Evolutionary conservation across 2,329 filamentous ascomycete species (phyloP), one percentile per base, ranked within the genome.

Genomic region (Celoporthe dispersa): DNA sequence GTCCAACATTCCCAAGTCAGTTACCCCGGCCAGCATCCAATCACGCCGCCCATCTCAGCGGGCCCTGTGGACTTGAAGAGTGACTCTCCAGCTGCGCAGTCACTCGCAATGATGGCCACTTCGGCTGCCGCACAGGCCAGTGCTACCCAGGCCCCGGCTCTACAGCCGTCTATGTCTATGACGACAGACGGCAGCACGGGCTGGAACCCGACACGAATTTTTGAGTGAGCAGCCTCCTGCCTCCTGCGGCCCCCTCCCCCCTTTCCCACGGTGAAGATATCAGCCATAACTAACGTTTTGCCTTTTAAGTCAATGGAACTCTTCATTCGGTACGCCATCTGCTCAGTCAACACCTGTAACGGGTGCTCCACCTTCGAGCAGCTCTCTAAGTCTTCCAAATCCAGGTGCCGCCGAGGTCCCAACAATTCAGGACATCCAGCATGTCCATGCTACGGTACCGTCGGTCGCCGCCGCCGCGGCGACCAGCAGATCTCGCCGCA

Each of bases 141-240:
- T 35, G 84, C 84, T 75, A 83, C 86, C 35, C 86, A 88, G 77
- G 83, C 81, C 69, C 82, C 84, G 70, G 83, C 84, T 31, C 83
- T 89, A 72, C 77, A 83, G 53, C 83, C 87, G 70, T 83, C 85
- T 60, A 84, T 93, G 78, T 81, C 86, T 61, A 80, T 92, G 77
- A 83, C 88, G 74, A 41, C 67, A n/a, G 70, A 71, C 14, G 91
- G 92, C 71, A 86, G 88, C 63, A 85, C 86, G 33, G 82, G 86
- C 68, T 97, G 94, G 94, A 97, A 97, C 76, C 94, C 94, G 33
- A 88, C 92, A 41, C 88, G 91, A 70, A 94, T 97, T 74, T 95
- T 97, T 86, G 93, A 95, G 94, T 97, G 87, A 86, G 93, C 87
- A 44, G 39, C 3, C 41, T 64, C 16, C 9, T 31, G n/a, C 33